phyloP scores from a whole-genome alignment of 306 rosid genomes.

The Glycyrrhiza uralensis region DNA sequence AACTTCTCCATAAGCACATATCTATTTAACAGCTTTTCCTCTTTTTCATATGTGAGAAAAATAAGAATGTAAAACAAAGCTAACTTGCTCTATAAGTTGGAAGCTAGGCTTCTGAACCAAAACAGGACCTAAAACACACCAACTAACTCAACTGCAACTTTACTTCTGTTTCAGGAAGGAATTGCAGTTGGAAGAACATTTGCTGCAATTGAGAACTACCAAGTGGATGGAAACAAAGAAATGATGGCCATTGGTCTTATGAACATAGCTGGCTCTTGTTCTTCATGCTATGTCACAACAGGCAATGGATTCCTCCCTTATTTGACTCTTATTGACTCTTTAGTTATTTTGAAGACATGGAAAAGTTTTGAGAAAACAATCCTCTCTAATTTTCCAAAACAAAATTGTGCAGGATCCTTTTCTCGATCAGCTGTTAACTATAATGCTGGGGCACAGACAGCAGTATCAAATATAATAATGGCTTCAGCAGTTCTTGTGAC shows the following conservation, averaged over 20 bases:
- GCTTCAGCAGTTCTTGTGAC: conserved; percentile 93
- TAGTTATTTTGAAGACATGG: no score
- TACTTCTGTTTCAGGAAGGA: conserved; percentile 68
- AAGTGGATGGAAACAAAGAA: conserved; percentile 99
- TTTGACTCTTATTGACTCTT: no score
- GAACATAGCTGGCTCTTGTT: conserved; percentile 93
- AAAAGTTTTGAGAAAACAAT: not conserved
- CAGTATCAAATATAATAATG: conserved; percentile 82
- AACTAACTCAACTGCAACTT: not conserved
- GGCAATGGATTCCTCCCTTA: conserved; percentile 44
- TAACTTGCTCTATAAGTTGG: no score
- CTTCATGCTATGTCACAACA: conserved; percentile 92
- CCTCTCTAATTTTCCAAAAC: conserved; percentile 12
- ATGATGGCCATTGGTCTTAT: conserved; percentile 97
- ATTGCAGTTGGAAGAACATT: conserved; percentile 98
- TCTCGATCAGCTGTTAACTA: conserved; percentile 96
- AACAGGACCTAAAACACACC: not conserved
- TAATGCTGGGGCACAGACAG: conserved; percentile 89
- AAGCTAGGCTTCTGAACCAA: no score
- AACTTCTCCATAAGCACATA: no score
- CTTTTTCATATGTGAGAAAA: no score
- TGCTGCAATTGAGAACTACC: conserved; percentile 84
- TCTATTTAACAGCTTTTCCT: no score
- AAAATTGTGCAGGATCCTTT: conserved; percentile 76
- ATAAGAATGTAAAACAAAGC: no score